Evolutionary conservation across 1,284 basidiomycete genomes (phyloP).

Genomic region (Fistulina hepatica): DNA sequence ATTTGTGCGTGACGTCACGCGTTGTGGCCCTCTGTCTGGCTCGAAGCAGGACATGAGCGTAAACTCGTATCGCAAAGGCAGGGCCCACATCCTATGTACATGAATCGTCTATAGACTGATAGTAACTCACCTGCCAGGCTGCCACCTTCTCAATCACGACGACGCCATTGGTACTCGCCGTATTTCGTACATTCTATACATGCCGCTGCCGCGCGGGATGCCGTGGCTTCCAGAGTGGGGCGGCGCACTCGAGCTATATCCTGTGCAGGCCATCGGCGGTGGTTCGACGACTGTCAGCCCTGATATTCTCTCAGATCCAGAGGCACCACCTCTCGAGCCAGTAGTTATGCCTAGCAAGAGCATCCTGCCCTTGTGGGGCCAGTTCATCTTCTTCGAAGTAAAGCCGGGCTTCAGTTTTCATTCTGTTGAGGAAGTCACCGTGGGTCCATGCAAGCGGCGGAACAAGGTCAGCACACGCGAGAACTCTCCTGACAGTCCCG

Average conservation of each 20-base stretch:
- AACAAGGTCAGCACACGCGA: no score
- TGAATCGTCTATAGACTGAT: background rate
- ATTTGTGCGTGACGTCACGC: constrained; percentile 83
- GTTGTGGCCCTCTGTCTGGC: constrained; percentile 87
- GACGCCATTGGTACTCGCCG: constrained; percentile 95
- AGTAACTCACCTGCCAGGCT: constrained; percentile 50
- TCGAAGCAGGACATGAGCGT: constrained; percentile 95
- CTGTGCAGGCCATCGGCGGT: constrained; percentile 37
- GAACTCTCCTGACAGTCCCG: no score
- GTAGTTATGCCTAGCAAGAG: constrained; percentile 47
- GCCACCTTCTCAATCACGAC: constrained; percentile 95
- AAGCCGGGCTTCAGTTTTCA: constrained; percentile 92
- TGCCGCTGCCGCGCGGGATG: constrained; percentile 74
- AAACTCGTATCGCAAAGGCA: constrained; percentile 64
- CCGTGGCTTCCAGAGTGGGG: constrained; percentile 76
- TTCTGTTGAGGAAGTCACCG: constrained; percentile 94
- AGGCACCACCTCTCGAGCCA: no score
- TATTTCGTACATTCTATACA: constrained; percentile 96
- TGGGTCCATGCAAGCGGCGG: no score
- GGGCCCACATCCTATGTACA: background rate
- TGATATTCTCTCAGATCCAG: no score
- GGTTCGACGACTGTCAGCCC: no score
- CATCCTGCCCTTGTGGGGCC: constrained; percentile 86
- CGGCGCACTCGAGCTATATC: constrained; percentile 94
- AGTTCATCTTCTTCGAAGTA: constrained; percentile 92